Evolutionary conservation across 2,329 filamentous ascomycete genomes (phyloP).

Genomic region (Helicocarpus griseus): DNA sequence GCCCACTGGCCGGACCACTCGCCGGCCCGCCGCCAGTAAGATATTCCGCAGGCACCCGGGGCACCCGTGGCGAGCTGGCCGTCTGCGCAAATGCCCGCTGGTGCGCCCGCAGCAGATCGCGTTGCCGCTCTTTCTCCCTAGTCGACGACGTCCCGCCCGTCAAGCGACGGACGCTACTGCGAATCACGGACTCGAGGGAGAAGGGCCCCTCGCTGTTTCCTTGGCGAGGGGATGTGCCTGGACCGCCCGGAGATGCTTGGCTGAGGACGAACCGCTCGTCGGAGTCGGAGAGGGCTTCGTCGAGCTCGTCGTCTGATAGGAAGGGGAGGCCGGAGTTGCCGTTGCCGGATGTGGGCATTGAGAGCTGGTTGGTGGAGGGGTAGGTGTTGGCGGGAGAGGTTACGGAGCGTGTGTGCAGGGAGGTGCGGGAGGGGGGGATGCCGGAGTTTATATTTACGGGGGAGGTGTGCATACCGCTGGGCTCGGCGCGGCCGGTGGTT

Average conservation of each 20-base stretch:
- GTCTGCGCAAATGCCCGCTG: slow-evolving; percentile 31
- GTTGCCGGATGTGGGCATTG: slow-evolving; percentile 47
- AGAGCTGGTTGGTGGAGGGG: slow-evolving; percentile 19
- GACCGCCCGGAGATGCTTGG: slow-evolving; percentile 16
- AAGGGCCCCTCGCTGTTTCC: slow-evolving; percentile 32
- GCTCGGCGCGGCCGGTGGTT: slow-evolving; percentile 45
- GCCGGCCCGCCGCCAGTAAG: slow-evolving; percentile 23
- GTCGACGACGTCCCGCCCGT: slow-evolving; percentile 33
- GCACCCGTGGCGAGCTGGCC: slow-evolving; percentile 32
- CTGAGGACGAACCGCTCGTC: slow-evolving; percentile 51
- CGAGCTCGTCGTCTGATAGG: slow-evolving; percentile 66
- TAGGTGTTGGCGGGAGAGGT: slow-evolving; percentile 62
- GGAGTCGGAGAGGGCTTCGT: slow-evolving; percentile 71
- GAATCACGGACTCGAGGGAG: slow-evolving; percentile 36
- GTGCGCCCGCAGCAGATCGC: slow-evolving; percentile 33
- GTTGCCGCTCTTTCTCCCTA: slow-evolving; percentile 36
- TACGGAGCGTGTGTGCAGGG: slow-evolving; percentile 69
- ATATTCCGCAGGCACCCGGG: slow-evolving; percentile 40
- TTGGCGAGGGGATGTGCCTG: slow-evolving; percentile 21
- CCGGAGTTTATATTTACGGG: slow-evolving; percentile 38
- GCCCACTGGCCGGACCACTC: neutral
- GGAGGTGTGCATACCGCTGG: slow-evolving; percentile 45
- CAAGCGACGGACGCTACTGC: slow-evolving; percentile 38
- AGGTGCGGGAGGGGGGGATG: slow-evolving; percentile 44
- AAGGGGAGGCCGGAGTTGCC: slow-evolving; percentile 48